Conservation (phyloP, 306 rosid genomes). For the Prunus davidiana region DNA sequence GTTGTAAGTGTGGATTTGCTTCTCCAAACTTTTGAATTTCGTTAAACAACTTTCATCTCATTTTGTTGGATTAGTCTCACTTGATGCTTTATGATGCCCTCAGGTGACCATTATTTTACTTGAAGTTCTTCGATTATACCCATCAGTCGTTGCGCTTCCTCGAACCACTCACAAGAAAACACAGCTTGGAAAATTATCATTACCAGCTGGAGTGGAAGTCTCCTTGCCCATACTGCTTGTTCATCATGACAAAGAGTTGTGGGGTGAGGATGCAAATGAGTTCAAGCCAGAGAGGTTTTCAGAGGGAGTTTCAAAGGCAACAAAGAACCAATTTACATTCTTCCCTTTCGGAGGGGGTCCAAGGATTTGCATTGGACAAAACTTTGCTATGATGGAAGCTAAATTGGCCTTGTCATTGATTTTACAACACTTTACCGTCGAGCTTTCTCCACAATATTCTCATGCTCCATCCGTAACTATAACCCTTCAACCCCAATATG, state of each 20-base stretch:
- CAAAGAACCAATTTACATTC: constrained; percentile 31
- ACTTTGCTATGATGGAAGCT: constrained; percentile 40
- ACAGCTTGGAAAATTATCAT: constrained; percentile 31
- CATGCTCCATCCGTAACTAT: constrained; percentile 11
- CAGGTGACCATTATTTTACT: constrained; percentile 55
- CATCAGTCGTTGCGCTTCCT: constrained; percentile 6
- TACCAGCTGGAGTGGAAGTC: constrained; percentile 36
- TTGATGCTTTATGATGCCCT: neutral
- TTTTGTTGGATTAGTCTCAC: neutral
- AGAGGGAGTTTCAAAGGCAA: constrained; percentile 45
- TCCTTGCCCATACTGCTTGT: constrained; percentile 28
- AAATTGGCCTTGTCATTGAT: constrained; percentile 42
- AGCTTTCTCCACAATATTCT: constrained; percentile 38
- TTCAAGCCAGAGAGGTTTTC: constrained; percentile 64
- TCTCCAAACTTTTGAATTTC: too few species aligned
- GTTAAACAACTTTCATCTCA: neutral
- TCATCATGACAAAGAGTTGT: constrained; percentile 44
- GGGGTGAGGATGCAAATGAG: constrained; percentile 52
- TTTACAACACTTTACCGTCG: constrained; percentile 37
- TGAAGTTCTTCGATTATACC: constrained; percentile 52
- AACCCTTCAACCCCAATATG: constrained; percentile 31
- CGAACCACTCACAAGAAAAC: constrained; percentile 17
- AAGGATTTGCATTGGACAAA: constrained; percentile 57
- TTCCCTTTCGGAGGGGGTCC: constrained; percentile 68
- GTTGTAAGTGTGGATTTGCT: neutral